A percentile compares a stretch with the other conserved stretches of the same genome.
phyloP scores from a whole-genome alignment of 495 filamentous ascomycete species.

The Daldinia vernicosa region DNA sequence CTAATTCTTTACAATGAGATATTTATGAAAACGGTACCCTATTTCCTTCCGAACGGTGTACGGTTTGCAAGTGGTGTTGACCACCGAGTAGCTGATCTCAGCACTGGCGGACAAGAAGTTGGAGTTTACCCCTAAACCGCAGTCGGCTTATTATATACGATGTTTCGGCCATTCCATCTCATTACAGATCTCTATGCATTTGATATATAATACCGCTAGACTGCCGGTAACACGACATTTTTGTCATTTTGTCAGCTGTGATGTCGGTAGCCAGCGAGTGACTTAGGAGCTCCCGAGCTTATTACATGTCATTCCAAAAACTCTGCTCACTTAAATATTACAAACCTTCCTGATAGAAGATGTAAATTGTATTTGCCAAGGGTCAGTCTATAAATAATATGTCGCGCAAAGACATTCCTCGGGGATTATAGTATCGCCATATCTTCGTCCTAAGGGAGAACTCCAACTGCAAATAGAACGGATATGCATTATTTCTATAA shows the following conservation, averaged over 20 bases:
- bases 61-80: conserved; percentile 3
- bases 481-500: neutral
- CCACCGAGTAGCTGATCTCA: conserved; percentile 27
- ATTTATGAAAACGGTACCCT: neutral
- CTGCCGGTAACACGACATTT: conserved; percentile 27
- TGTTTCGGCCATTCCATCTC: conserved; percentile 1
- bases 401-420: conserved; percentile 14
- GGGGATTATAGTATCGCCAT: conserved; percentile 40
- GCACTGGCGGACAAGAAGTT: conserved; percentile 1
- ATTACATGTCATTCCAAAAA: conserved; percentile 8
- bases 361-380: conserved; percentile 9
- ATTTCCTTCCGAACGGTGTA: neutral
- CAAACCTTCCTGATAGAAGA: neutral
- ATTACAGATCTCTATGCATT: conserved; percentile 20
- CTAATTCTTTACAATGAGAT: neutral
- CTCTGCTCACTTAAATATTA: conserved; percentile 5
- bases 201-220: neutral
- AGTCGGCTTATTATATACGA: neutral
- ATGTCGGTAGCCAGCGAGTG: conserved; percentile 13
- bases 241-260: conserved; percentile 1
- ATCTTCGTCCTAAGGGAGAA: neutral
- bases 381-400: conserved; percentile 7
- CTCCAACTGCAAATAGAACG: neutral
- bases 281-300: neutral
- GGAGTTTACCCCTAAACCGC: neutral